Evolutionary conservation across 1,139 yeast species (phyloP).

Genomic region (Yamadazyma dushanensis): DNA sequence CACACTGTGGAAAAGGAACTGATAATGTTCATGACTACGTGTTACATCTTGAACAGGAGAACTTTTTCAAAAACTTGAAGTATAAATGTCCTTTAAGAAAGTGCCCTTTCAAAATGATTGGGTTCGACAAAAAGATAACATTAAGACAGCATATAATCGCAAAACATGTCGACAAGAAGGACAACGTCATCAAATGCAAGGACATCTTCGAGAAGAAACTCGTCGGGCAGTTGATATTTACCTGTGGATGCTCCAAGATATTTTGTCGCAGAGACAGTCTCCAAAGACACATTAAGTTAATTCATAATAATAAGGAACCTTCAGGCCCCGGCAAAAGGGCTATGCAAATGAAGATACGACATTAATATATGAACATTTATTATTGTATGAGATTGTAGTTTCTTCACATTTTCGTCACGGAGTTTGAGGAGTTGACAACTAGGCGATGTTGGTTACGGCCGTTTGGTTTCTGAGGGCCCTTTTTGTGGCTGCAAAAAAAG

Average conservation of each 20-base stretch:
- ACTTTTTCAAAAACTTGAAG: constrained; percentile 12
- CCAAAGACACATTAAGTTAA: constrained; percentile 50
- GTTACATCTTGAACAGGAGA: constrained; percentile 12
- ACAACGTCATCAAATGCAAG: not conserved
- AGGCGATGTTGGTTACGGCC: too few relatives aligned
- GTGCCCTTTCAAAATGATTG: constrained; percentile 65
- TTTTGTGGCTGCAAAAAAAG: not conserved
- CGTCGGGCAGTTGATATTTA: constrained; percentile 10
- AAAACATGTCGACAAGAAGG: constrained; percentile 37
- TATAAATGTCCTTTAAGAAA: constrained; percentile 45
- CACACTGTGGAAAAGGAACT: constrained; percentile 13
- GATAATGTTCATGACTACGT: constrained; percentile 7
- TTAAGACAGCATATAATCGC: constrained; percentile 57
- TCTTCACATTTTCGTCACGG: too few relatives aligned
- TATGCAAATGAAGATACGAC: not conserved
- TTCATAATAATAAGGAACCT: constrained; percentile 31
- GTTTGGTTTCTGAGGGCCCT: too few relatives aligned
- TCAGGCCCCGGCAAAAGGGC: not conserved
- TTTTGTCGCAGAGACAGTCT: constrained; percentile 59
- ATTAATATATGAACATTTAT: not conserved
- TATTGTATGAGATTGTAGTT: too few relatives aligned
- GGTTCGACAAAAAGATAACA: constrained; percentile 56
- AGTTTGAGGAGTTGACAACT: too few relatives aligned
- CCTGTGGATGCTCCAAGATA: constrained; percentile 40
- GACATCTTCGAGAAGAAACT: constrained; percentile 12